Percentiles rank a stretch among this genome's conserved stretches.
Evolutionary conservation across 805 yeast genomes (phyloP).

Genomic region (Wickerhamia fluorescens): DNA sequence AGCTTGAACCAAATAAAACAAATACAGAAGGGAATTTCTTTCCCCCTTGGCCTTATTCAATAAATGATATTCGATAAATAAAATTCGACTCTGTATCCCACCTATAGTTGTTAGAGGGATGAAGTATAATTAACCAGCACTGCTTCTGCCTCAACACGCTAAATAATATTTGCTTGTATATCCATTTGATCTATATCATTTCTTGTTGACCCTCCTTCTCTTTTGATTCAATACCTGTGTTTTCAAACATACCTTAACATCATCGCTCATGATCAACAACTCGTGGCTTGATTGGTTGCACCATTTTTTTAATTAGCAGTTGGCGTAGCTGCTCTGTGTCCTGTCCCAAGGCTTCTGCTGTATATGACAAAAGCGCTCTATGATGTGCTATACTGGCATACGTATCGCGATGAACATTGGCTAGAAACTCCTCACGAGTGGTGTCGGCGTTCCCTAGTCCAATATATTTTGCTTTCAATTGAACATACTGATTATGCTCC

Average conservation of each 20-base stretch:
- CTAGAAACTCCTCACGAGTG: conserved; percentile 58
- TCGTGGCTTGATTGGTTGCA: too few relatives aligned
- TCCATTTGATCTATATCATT: neutral
- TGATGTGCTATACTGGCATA: conserved; percentile 58
- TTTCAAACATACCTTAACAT: too few relatives aligned
- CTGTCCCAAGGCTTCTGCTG: conserved; percentile 45
- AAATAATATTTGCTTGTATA: too few relatives aligned
- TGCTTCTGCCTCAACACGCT: too few relatives aligned
- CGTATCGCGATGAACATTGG: conserved; percentile 62
- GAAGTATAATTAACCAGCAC: too few relatives aligned
- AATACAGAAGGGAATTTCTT: too few relatives aligned
- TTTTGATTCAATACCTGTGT: neutral
- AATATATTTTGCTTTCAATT: conserved; percentile 52
- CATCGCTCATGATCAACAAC: too few relatives aligned
- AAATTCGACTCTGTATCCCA: too few relatives aligned
- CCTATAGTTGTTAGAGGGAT: too few relatives aligned
- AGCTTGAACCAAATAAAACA: too few relatives aligned
- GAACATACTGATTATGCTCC: conserved; percentile 51
- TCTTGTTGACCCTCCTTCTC: neutral
- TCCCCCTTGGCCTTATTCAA: too few relatives aligned
- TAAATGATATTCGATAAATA: too few relatives aligned
- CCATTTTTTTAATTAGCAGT: conserved; percentile 30
- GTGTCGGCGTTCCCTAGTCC: conserved; percentile 78
- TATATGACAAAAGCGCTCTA: conserved; percentile 44
- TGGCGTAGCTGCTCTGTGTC: conserved; percentile 23